Evolutionary conservation across 179 eudicot species (phyloP).

Genomic region (Vitellaria paradoxa): DNA sequence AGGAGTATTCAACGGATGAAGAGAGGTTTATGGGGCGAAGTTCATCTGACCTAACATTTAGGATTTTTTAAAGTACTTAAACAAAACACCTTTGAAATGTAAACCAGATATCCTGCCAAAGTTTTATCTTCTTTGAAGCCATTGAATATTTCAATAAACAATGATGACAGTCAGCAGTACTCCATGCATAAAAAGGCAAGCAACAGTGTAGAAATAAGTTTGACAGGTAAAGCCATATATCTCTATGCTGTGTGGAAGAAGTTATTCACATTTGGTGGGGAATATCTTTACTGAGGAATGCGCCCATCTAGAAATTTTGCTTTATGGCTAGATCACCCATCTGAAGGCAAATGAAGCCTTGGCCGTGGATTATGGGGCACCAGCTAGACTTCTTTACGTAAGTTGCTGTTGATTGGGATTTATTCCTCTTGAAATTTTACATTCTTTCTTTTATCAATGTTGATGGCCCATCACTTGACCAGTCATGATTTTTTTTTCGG

Average conservation of each 20-base stretch:
- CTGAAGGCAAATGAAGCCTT: constrained; percentile 22
- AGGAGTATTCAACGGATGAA: too few relatives aligned
- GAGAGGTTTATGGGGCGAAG: too few relatives aligned
- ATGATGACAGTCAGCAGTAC: too few relatives aligned
- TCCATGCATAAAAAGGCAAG: too few relatives aligned
- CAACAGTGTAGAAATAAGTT: background rate
- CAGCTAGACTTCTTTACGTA: constrained; percentile 29
- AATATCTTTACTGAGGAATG: constrained; percentile 16
- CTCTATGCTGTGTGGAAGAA: constrained; percentile 5
- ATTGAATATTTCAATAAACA: background rate
- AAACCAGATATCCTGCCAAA: background rate
- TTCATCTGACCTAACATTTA: background rate
- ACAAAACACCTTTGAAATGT: background rate
- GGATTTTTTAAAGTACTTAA: background rate
- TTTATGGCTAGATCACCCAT: constrained; percentile 12
- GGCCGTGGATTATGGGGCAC: constrained; percentile 26
- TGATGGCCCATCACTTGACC: constrained; percentile 18
- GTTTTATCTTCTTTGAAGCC: background rate
- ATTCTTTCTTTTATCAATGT: constrained; percentile 12
- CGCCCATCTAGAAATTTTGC: constrained; percentile 6
- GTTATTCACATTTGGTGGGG: constrained; percentile 18
- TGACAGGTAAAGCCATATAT: too few relatives aligned
- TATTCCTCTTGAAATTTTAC: constrained; percentile 32
- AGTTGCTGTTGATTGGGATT: constrained; percentile 34
- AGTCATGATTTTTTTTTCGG: constrained; percentile 6